A percentile compares a stretch with the other conserved stretches of the same genome.
phyloP scores from a whole-genome alignment of 495 filamentous ascomycete genomes.

The Xylaria venustula region DNA sequence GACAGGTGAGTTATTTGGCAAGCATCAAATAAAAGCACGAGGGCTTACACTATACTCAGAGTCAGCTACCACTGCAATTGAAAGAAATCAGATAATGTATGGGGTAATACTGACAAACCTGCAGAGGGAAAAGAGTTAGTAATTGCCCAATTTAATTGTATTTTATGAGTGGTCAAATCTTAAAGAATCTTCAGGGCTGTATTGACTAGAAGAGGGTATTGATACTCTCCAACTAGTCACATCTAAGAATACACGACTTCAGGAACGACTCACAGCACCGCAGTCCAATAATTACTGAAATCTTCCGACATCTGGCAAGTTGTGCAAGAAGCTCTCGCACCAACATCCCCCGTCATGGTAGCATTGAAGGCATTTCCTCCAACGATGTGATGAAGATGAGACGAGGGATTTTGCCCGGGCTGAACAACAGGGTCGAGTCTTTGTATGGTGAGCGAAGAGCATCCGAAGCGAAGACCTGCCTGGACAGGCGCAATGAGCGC shows the following conservation, averaged over 20 bases:
- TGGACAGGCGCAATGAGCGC: constrained; percentile 38
- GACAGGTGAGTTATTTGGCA: too few species aligned
- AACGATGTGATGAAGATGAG: constrained; percentile 51
- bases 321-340: constrained; percentile 40
- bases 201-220: too few species aligned
- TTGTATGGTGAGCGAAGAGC: constrained; percentile 46
- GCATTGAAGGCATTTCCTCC: constrained; percentile 52
- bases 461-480: constrained; percentile 48
- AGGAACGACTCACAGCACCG: constrained; percentile 27
- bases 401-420: constrained; percentile 40
- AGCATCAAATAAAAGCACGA: too few species aligned
- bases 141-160: too few species aligned
- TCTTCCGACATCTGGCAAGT: constrained; percentile 47
- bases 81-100: too few species aligned
- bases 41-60: too few species aligned
- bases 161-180: too few species aligned
- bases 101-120: too few species aligned
- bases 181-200: too few species aligned
- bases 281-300: constrained; percentile 52
- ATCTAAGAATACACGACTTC: neutral
- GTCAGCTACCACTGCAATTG: too few species aligned
- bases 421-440: constrained; percentile 49
- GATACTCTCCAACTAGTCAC: too few species aligned
- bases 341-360: constrained; percentile 44
- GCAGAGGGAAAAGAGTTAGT: too few species aligned